phyloP scores from a whole-genome alignment of 202 grass and related monocot species.

The Brachypodium distachyon region DNA sequence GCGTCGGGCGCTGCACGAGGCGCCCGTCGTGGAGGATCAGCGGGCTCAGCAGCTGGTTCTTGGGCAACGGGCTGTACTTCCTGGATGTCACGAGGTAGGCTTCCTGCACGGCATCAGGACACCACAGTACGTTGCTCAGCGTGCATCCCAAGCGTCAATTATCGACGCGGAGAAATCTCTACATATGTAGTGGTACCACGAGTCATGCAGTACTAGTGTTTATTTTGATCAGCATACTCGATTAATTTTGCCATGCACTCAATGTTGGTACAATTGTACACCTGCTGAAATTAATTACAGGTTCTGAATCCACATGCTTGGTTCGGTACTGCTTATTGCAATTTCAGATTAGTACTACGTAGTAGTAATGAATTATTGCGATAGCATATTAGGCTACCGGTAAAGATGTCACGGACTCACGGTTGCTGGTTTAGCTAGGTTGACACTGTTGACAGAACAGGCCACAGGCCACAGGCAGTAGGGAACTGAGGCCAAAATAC shows the following conservation, averaged over 20 bases:
- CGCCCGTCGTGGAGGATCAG: slow-evolving; percentile 92
- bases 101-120: slow-evolving; percentile 43
- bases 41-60: slow-evolving; percentile 56
- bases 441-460: background rate
- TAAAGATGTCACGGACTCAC: background rate
- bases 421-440: background rate
- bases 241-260: background rate
- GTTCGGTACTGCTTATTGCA: background rate
- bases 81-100: slow-evolving; percentile 51
- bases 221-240: background rate
- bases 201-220: background rate
- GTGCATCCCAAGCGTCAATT: background rate
- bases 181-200: too few species aligned
- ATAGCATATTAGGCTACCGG: too few species aligned
- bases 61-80: slow-evolving; percentile 52
- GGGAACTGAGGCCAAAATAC: background rate
- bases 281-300: background rate
- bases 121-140: background rate
- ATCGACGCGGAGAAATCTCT: too few species aligned
- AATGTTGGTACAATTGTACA: background rate
- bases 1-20: slow-evolving; percentile 66
- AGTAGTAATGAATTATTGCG: background rate
- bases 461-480: background rate
- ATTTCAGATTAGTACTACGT: background rate
- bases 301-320: background rate